Evolutionary conservation across 192 early-diverging fungal species (phyloP), one percentile per base, ranked within the genome.

Genomic region (Obelidium mucronatum): DNA sequence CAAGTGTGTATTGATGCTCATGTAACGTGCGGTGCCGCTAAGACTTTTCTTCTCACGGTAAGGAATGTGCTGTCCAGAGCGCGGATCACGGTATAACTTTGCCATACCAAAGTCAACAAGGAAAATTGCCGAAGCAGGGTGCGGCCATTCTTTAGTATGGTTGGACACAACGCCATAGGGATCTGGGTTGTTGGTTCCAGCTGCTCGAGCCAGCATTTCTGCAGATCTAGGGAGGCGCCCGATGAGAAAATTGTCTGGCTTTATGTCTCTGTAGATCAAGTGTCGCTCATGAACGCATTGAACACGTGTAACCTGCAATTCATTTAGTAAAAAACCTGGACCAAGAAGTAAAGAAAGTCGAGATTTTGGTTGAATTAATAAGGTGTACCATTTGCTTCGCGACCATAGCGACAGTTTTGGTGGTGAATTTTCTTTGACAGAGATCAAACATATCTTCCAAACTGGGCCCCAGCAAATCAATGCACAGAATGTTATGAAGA

Each of bases 381-480:
- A n/a, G n/a, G n/a, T n/a, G n/a, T 83, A 94, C 93, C 97, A 98
- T 97, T 78, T 94, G 91, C 78, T 96, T 97, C 31, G 97, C 97
- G 31, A 94, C 82, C 94, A 96, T 94, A 69, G 93, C 94, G 1
- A 96, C 94, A 19, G 96, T 99, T 84, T 97, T 97, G 73, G 92
- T 84, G 13, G 87, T 85, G 74, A 99, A 97, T 79, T 92, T 93
- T 77, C 97, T 83, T 19, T 91, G 88, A 82, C 97, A 99, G 70
- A 91, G 89, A 80, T 99, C 97, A 88, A 99, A 99, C 68, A 97
- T 84, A 79, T 99, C 97, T 80, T 99, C 97, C 15, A 99, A 80
- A 67, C 90, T 92, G 19, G 95, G 94, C 1, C 97, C 97, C n/a
- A 99, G 87, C 60, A 99, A 85, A 77, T 99, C 97, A 51, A 99